Percentiles rank a stretch among this genome's conserved stretches.
These are phyloP conservation scores for Amanita molliuscula DNA, from an alignment of 768 basidiomycete genomes.

Conservation along the genomic window DNA sequence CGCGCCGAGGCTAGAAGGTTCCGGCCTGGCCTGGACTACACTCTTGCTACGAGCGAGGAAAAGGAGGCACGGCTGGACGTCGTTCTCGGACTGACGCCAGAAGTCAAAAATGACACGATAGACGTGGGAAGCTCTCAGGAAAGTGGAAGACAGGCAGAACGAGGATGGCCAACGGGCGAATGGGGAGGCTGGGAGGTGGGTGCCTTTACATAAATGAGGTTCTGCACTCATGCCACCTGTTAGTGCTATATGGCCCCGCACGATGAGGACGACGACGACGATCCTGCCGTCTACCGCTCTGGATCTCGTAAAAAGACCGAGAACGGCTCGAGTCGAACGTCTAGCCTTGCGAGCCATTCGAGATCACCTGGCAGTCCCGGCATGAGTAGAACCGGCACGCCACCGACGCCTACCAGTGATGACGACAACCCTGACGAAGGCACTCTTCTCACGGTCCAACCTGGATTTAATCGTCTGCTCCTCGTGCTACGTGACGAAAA, in stretches of 20 bases:
- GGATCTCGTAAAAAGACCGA: slow-evolving; percentile 34
- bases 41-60: slow-evolving; percentile 81
- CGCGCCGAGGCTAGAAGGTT: slow-evolving; percentile 79
- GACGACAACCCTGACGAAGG: slow-evolving; percentile 40
- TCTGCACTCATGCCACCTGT: neutral
- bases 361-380: neutral
- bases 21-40: slow-evolving; percentile 90
- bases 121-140: slow-evolving; percentile 13
- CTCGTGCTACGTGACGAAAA: slow-evolving; percentile 87
- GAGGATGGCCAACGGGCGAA: slow-evolving; percentile 61
- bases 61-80: slow-evolving; percentile 78
- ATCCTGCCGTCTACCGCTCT: slow-evolving; percentile 87
- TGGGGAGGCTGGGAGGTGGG: slow-evolving; percentile 94
- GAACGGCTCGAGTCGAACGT: slow-evolving; percentile 2
- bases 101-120: slow-evolving; percentile 24
- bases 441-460: slow-evolving; percentile 78
- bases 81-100: slow-evolving; percentile 78
- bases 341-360: neutral
- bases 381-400: neutral
- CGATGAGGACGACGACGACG: slow-evolving; percentile 90
- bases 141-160: slow-evolving; percentile 10
- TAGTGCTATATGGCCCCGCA: slow-evolving; percentile 97
- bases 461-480: slow-evolving; percentile 82
- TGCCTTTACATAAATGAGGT: slow-evolving; percentile 7
- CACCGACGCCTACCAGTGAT: slow-evolving; percentile 6